Conservation (phyloP, 306 rosid species). For the Dryas alaskensis region DNA sequence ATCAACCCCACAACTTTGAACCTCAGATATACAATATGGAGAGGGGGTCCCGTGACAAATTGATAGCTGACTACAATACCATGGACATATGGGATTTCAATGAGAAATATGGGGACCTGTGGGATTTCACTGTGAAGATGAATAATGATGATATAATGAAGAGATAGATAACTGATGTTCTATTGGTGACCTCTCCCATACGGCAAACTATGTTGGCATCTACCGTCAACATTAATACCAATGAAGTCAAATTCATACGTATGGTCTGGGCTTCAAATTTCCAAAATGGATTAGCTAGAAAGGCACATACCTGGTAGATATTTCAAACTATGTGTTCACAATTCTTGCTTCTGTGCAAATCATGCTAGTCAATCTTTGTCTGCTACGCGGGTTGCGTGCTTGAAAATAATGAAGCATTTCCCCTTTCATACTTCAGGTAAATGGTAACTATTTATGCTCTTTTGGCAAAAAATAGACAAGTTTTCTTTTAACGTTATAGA, state of each 20-base stretch:
- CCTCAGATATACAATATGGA: slow-evolving; percentile 97
- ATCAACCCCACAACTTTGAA: slow-evolving; percentile 87
- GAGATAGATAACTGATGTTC: slow-evolving; percentile 47
- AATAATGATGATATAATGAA: slow-evolving; percentile 48
- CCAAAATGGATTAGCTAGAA: neutral
- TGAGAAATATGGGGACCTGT: slow-evolving; percentile 82
- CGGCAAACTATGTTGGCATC: neutral
- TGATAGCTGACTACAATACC: slow-evolving; percentile 80
- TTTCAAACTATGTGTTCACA: neutral
- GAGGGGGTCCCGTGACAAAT: slow-evolving; percentile 84
- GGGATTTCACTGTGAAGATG: slow-evolving; percentile 80
- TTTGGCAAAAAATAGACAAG: no score
- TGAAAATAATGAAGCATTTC: neutral
- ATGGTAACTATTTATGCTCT: no score
- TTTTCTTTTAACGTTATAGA: no score
- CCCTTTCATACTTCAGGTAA: neutral
- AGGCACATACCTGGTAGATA: neutral
- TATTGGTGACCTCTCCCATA: neutral
- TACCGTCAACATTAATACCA: neutral
- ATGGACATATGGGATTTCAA: slow-evolving; percentile 96
- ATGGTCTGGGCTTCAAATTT: no score
- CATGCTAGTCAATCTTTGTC: neutral
- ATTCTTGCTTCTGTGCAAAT: neutral
- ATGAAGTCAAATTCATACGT: neutral
- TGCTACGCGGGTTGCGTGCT: neutral